Percentiles rank a stretch among this genome's conserved stretches.
These are phyloP conservation scores for Beauveria varroae DNA, from an alignment of 2,329 filamentous ascomycete genomes.

Conservation along the genomic window DNA sequence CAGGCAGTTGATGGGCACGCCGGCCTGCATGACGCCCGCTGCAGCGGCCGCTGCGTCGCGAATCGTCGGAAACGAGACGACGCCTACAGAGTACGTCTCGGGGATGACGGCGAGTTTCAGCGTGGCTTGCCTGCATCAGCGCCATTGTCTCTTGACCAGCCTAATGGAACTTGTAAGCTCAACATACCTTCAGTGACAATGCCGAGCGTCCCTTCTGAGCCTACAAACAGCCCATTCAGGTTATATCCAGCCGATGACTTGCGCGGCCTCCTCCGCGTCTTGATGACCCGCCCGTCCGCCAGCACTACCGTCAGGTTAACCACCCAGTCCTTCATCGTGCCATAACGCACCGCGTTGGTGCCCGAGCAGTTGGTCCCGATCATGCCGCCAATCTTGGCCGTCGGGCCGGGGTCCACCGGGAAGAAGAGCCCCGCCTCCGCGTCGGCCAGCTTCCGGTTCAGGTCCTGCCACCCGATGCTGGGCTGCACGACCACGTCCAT, in stretches of 20 bases:
- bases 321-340: conserved; percentile 85
- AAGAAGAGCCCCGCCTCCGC: conserved; percentile 76
- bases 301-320: conserved; percentile 76
- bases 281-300: conserved; percentile 70
- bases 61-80: conserved; percentile 72
- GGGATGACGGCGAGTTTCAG: conserved; percentile 73
- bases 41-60: conserved; percentile 69
- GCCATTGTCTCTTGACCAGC: not conserved
- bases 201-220: conserved; percentile 74
- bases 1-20: conserved; percentile 67
- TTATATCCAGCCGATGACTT: conserved; percentile 83
- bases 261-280: conserved; percentile 67
- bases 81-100: conserved; percentile 67
- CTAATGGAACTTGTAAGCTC: not conserved
- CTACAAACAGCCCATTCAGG: conserved; percentile 70
- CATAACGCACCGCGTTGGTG: conserved; percentile 73
- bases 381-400: conserved; percentile 76
- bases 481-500: conserved; percentile 93
- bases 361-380: conserved; percentile 72
- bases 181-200: conserved; percentile 62
- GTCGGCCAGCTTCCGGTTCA: conserved; percentile 65
- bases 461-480: conserved; percentile 82
- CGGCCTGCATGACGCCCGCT: conserved; percentile 66
- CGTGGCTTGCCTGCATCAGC: conserved; percentile 42
- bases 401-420: conserved; percentile 73